A percentile compares a stretch with the other conserved stretches of the same genome.
phyloP scores from a whole-genome alignment of 2,329 filamentous ascomycete species.

The Rhynchosporium graminicola region DNA sequence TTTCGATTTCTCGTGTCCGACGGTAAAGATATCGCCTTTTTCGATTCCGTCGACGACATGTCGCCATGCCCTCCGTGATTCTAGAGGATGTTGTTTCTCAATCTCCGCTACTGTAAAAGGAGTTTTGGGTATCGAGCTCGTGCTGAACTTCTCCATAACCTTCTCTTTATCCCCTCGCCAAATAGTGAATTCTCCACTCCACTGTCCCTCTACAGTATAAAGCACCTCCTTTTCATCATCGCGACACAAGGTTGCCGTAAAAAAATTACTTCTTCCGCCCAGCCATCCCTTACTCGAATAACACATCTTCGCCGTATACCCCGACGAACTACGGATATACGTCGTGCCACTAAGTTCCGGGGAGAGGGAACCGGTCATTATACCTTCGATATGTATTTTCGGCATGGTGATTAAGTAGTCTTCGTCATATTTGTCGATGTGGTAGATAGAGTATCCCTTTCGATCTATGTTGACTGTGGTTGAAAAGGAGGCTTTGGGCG shows the following conservation, averaged over 20 bases:
- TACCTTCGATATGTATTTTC: constrained; percentile 85
- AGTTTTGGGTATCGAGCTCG: constrained; percentile 57
- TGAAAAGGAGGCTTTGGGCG: constrained; percentile 91
- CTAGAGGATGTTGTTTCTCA: constrained; percentile 79
- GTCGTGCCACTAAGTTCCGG: constrained; percentile 85
- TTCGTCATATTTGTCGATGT: constrained; percentile 58
- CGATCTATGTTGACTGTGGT: constrained; percentile 94
- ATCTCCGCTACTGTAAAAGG: constrained; percentile 70
- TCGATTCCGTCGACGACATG: constrained; percentile 80
- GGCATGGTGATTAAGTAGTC: constrained; percentile 90
- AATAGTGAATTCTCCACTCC: constrained; percentile 80
- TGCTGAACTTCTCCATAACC: constrained; percentile 60
- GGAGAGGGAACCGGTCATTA: constrained; percentile 82
- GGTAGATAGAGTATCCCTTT: constrained; percentile 83
- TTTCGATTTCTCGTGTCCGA: constrained; percentile 76
- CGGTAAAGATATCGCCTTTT: constrained; percentile 78
- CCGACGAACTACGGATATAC: constrained; percentile 82
- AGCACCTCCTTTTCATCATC: constrained; percentile 71
- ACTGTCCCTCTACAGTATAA: constrained; percentile 85
- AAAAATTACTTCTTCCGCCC: constrained; percentile 89
- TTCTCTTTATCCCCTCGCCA: constrained; percentile 61
- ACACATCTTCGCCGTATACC: constrained; percentile 85
- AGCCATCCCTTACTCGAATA: constrained; percentile 94
- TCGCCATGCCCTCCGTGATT: constrained; percentile 84
- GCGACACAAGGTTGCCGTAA: constrained; percentile 72